A percentile compares a stretch with the other conserved stretches of the same genome.
Conservation (phyloP, 768 basidiomycete genomes). For the Myochromella boudieri region DNA sequence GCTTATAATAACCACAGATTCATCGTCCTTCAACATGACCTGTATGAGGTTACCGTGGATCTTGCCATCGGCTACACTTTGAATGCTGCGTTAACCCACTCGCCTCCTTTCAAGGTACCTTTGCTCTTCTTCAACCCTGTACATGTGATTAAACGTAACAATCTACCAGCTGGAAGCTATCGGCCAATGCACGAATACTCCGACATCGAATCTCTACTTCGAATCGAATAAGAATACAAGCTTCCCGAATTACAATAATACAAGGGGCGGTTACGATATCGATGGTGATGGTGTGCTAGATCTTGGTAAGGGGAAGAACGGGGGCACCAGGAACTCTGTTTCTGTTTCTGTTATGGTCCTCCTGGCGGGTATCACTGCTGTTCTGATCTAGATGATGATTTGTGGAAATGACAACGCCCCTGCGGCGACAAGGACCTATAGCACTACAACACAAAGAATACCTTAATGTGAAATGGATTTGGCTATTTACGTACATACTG, state of each 20-base stretch:
- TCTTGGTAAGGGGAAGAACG: background rate
- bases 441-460: background rate
- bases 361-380: slow-evolving; percentile 8
- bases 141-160: background rate
- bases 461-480: slow-evolving; percentile 5
- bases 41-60: slow-evolving; percentile 83
- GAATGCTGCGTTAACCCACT: slow-evolving; percentile 66
- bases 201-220: slow-evolving; percentile 70
- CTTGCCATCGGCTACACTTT: slow-evolving; percentile 88
- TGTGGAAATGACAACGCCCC: slow-evolving; percentile 11
- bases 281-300: slow-evolving; percentile 40
- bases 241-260: slow-evolving; percentile 54
- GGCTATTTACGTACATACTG: too few relatives aligned
- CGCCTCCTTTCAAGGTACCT: slow-evolving; percentile 64
- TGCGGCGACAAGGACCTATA: slow-evolving; percentile 12
- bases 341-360: slow-evolving; percentile 13
- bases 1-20: slow-evolving; percentile 47
- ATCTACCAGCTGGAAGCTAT: slow-evolving; percentile 65
- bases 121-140: background rate
- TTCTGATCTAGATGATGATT: slow-evolving; percentile 14
- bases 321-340: slow-evolving; percentile 9
- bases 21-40: slow-evolving; percentile 87
- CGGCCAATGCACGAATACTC: slow-evolving; percentile 70
- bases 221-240: slow-evolving; percentile 77
- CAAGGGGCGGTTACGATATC: slow-evolving; percentile 33